Evolutionary conservation across 202 grass and related monocot species (phyloP), one percentile per base, ranked within the genome.

Genomic region (Digitaria exilis): DNA sequence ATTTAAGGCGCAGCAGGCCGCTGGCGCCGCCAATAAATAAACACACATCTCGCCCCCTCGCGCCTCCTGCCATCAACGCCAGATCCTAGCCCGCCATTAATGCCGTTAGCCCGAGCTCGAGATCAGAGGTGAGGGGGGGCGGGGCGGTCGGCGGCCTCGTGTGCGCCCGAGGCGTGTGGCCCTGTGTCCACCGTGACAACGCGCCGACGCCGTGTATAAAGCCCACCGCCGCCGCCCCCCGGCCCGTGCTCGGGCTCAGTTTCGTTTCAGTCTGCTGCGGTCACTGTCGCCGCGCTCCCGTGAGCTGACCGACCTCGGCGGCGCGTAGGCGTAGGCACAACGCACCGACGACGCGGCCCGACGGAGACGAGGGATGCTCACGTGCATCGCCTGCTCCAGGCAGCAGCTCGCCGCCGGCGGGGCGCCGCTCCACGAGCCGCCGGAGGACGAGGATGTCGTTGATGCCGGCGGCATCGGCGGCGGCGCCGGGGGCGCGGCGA

Each of bases 331-430:
- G 42, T 44, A 46, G 25, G 18, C 30, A 15, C n/a, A n/a, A n/a
- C 71, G 71, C 78, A 35, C 30, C 49, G n/a, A 52, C 49, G 49
- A 52, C 21, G 51, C 19, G 51, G n/a, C n/a, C 21, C 21, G 2
- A 8, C 6, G 48, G n/a, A 32, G 3, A 39, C 6, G 48, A 6
- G 54, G 83, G 80, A 92, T 89, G 90, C 84, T 87, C 66, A 89
- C 90, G 71, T 92, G 90, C 87, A 84, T 92, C 77, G 84, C 90
- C 3, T 92, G 90, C 81, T 85, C 90, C 32, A 92, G 73, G 87
- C 90, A 87, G 71, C 80, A 84, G 80, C 73, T 81, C 48, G 78
- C 55, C 57, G 72, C 35, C 65, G 87, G 81, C 59, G 85, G 50
- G 22, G 24, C 50, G 64, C 82, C 87, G 50, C 90, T 87, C 58